Evolutionary conservation across 805 yeast species (phyloP).

Genomic region (Jamesozyma spencerorum): DNA sequence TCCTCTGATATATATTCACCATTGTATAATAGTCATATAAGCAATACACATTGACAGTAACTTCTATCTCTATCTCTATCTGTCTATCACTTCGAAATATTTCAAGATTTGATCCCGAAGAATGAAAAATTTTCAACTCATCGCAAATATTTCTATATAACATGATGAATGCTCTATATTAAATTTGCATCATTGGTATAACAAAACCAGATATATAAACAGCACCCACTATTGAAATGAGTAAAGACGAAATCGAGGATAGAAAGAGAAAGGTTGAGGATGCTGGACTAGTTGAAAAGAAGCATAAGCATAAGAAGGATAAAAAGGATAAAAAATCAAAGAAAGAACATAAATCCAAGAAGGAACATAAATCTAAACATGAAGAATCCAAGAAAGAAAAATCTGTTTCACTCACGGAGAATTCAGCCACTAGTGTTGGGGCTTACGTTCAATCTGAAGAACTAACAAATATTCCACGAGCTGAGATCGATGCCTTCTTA

Average conservation of each 20-base stretch:
- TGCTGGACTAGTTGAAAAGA: conserved; percentile 22
- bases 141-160: conserved; percentile 2
- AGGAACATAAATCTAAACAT: conserved; percentile 21
- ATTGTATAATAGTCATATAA: no score
- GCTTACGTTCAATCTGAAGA: conserved; percentile 34
- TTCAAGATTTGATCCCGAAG: not conserved
- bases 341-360: conserved; percentile 24
- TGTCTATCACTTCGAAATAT: no score
- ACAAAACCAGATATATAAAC: no score
- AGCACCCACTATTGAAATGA: conserved; percentile 10
- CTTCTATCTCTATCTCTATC: no score
- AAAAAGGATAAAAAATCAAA: conserved; percentile 30
- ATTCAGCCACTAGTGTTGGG: conserved; percentile 5
- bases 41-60: no score
- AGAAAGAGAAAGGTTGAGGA: conserved; percentile 34
- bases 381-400: conserved; percentile 24
- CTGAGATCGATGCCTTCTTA: conserved; percentile 54
- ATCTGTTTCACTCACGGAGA: conserved; percentile 24
- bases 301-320: conserved; percentile 28
- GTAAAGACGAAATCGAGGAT: conserved; percentile 32
- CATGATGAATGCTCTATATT: no score
- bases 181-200: no score
- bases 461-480: conserved; percentile 36
- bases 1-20: no score
- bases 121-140: conserved; percentile 5